phyloP scores from a whole-genome alignment of 176 grass and related monocot species.

The Oryza glumipatula region DNA sequence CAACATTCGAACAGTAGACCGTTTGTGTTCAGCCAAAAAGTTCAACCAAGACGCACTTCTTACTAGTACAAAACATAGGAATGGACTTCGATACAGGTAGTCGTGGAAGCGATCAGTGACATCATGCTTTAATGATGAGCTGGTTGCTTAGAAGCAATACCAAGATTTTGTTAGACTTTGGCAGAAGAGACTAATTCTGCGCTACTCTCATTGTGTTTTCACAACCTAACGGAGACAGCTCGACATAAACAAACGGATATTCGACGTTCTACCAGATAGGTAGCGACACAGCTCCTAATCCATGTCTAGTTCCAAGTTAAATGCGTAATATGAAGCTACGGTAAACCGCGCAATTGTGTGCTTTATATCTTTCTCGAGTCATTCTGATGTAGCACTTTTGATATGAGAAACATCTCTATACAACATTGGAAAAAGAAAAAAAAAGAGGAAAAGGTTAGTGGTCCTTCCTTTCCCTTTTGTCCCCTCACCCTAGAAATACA shows the following conservation, averaged over 20 bases:
- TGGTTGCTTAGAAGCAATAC: not conserved
- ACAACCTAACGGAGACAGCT: not conserved
- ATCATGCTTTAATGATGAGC: not conserved
- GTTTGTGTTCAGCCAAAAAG: not conserved
- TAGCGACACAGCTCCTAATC: conserved; percentile 1
- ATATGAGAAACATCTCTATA: conserved; percentile 58
- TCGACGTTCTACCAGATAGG: conserved; percentile 1
- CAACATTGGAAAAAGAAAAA: conserved; percentile 29
- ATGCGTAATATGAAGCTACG: not conserved
- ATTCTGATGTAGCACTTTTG: conserved; percentile 42
- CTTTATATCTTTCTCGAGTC: conserved; percentile 29
- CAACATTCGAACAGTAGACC: too few species aligned
- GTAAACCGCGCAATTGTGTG: conserved; percentile 9
- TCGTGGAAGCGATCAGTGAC: not conserved
- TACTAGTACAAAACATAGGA: not conserved
- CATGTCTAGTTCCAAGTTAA: not conserved
- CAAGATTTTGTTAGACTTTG: not conserved
- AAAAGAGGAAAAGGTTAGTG: conserved; percentile 34
- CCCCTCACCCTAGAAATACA: conserved; percentile 58
- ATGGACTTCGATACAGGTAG: not conserved
- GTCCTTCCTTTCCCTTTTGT: conserved; percentile 55
- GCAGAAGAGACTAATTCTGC: not conserved
- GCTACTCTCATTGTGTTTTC: not conserved
- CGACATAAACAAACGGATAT: conserved; percentile 14
- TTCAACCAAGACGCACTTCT: not conserved